These are phyloP conservation scores for Taxillus chinensis DNA, from an alignment of 164 flowering plant species.

Conservation along the genomic window DNA sequence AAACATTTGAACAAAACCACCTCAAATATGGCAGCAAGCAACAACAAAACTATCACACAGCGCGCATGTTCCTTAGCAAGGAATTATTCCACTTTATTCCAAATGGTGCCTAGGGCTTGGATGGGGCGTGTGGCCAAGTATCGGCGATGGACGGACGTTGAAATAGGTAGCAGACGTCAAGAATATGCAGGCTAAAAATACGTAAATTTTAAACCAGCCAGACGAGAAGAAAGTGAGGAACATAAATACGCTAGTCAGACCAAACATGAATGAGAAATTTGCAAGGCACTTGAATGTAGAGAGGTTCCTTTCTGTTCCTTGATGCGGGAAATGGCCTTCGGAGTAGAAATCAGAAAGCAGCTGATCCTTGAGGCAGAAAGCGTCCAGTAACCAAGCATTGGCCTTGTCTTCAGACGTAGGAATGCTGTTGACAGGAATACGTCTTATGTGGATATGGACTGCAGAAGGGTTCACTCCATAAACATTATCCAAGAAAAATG, in stretches of 20 bases:
- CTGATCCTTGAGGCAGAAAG: constrained; percentile 49
- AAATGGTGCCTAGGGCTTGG: no score
- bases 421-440: constrained; percentile 38
- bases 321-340: constrained; percentile 53
- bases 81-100: no score
- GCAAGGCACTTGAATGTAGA: constrained; percentile 44
- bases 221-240: not conserved
- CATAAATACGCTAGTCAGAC: not conserved
- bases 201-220: not conserved
- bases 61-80: no score
- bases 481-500: constrained; percentile 64
- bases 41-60: no score
- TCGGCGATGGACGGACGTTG: not conserved
- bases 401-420: constrained; percentile 51
- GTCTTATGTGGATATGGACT: constrained; percentile 73
- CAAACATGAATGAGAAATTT: not conserved
- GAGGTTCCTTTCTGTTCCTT: constrained; percentile 50
- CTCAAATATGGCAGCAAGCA: no score
- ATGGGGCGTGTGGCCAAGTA: not conserved
- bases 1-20: no score
- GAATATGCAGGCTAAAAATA: not conserved
- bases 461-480: constrained; percentile 80
- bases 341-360: constrained; percentile 53
- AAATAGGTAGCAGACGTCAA: not conserved
- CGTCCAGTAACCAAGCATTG: constrained; percentile 52